Percentiles rank a stretch among this genome's conserved stretches.
These are phyloP conservation scores for Podila verticillata DNA, from an alignment of 192 early-diverging fungal species.

Conservation along the genomic window DNA sequence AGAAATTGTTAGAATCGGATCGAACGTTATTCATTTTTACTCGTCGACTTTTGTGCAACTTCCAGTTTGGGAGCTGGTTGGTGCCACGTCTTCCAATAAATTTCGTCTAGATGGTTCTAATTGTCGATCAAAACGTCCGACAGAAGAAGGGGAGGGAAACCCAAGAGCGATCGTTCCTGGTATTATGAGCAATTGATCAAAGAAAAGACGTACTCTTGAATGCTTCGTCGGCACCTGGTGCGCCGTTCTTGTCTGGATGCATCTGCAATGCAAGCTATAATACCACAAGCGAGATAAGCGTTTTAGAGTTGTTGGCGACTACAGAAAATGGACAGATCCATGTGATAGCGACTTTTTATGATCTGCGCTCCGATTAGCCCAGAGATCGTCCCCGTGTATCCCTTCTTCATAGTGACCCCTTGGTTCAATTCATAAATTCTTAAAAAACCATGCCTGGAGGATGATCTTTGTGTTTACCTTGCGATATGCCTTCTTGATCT, in stretches of 20 bases:
- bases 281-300: not conserved
- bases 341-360: not conserved
- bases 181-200: no score
- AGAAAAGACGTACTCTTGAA: constrained; percentile 77
- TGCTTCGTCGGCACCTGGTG: constrained; percentile 95
- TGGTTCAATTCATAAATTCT: no score
- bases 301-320: constrained; percentile 1
- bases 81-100: no score
- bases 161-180: no score
- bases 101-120: no score
- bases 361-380: no score
- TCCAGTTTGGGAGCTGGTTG: no score
- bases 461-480: constrained; percentile 64
- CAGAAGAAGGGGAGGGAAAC: no score
- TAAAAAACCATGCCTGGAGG: no score
- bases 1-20: not conserved
- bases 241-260: constrained; percentile 96
- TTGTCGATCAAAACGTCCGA: no score
- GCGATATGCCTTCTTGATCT: constrained; percentile 95
- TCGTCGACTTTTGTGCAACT: not conserved
- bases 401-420: not conserved
- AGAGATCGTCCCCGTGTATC: not conserved
- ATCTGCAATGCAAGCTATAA: constrained; percentile 85
- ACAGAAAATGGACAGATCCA: no score
- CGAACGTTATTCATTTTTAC: not conserved